Evolutionary conservation across 176 grass and related monocot genomes (phyloP).

Genomic region (Aegilops tauschii): DNA sequence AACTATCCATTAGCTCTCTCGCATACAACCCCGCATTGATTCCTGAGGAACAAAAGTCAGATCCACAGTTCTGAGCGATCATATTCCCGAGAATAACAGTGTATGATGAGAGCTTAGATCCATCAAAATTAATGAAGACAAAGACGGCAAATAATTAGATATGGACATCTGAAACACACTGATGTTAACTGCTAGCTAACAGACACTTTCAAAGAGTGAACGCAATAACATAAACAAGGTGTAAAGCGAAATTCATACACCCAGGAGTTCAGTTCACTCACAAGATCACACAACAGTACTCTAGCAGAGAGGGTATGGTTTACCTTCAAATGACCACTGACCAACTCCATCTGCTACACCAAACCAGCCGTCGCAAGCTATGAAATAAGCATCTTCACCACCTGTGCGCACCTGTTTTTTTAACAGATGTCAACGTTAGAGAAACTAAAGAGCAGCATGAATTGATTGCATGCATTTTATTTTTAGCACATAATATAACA

Average conservation of each 20-base stretch:
- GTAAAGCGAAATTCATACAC: background rate
- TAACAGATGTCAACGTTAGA: background rate
- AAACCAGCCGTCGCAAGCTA: conserved; percentile 68
- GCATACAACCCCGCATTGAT: conserved; percentile 94
- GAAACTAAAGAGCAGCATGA: background rate
- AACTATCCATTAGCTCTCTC: conserved; percentile 80
- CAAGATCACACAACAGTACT: background rate
- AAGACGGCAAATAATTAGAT: conserved; percentile 12
- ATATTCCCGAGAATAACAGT: background rate
- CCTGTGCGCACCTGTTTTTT: conserved; percentile 66
- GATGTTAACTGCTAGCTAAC: background rate
- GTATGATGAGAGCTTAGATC: background rate
- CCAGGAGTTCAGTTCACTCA: background rate
- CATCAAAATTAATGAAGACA: background rate
- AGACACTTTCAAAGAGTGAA: background rate
- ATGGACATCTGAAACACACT: background rate
- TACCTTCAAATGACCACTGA: conserved; percentile 99
- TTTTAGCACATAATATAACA: background rate
- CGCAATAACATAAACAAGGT: too few species aligned
- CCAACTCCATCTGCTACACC: conserved; percentile 97
- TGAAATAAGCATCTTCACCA: conserved; percentile 98
- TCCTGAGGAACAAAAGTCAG: conserved; percentile 39
- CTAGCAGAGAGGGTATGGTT: conserved; percentile 3
- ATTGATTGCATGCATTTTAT: background rate
- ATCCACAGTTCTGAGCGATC: background rate